A percentile compares a stretch with the other conserved stretches of the same genome.
Evolutionary conservation across 192 early-diverging fungal species (phyloP).

Genomic region (Backusella westeae): DNA sequence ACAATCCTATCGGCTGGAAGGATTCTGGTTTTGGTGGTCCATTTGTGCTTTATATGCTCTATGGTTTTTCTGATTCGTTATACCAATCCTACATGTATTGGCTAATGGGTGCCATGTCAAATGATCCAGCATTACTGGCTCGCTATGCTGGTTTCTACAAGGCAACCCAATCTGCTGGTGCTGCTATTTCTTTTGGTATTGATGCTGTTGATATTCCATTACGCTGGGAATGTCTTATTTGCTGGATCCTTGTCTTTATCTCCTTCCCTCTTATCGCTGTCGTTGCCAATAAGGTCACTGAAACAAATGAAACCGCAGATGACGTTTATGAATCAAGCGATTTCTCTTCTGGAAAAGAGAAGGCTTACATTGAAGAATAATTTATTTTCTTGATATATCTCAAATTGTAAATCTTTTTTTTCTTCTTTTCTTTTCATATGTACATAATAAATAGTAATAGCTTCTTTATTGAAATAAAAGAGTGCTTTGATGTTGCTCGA

Average conservation of each 20-base stretch:
- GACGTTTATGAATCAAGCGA: neutral
- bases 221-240: slow-evolving; percentile 40
- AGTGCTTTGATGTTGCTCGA: too few relatives aligned
- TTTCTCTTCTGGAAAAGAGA: neutral
- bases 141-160: slow-evolving; percentile 88
- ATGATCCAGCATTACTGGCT: slow-evolving; percentile 59
- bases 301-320: slow-evolving; percentile 28
- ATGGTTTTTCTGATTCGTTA: slow-evolving; percentile 79
- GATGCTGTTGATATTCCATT: slow-evolving; percentile 48
- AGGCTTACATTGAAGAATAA: neutral
- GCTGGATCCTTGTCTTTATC: slow-evolving; percentile 54
- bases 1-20: slow-evolving; percentile 50
- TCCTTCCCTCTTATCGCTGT: slow-evolving; percentile 49
- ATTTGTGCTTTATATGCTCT: slow-evolving; percentile 64
- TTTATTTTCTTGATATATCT: neutral
- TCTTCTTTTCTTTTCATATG: neutral
- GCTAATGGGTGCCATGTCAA: slow-evolving; percentile 37
- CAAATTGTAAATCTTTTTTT: neutral
- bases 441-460: neutral
- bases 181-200: slow-evolving; percentile 71
- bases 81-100: slow-evolving; percentile 65
- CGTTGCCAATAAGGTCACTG: slow-evolving; percentile 49
- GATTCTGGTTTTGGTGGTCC: slow-evolving; percentile 28
- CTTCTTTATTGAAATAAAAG: too few relatives aligned
- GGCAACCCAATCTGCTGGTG: slow-evolving; percentile 78